A percentile compares a stretch with the other conserved stretches of the same genome.
These are phyloP conservation scores for Colletotrichum musae DNA, from an alignment of 2,329 filamentous ascomycete species.

Conservation along the genomic window DNA sequence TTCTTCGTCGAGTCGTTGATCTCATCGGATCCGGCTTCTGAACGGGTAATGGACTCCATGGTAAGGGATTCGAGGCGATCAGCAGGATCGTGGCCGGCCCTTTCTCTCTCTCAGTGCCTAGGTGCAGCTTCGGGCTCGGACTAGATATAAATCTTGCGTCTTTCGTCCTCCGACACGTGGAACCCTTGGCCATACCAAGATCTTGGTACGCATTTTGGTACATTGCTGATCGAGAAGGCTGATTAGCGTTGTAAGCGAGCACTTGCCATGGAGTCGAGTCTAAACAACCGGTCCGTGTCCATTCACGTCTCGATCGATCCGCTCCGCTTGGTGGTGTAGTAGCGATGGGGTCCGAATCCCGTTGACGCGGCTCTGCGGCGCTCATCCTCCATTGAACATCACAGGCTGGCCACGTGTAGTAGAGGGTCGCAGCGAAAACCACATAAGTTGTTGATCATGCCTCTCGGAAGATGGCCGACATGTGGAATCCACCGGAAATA, in stretches of 20 bases:
- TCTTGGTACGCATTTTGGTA: not conserved
- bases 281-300: no score
- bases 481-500: not conserved
- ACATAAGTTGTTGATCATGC: not conserved
- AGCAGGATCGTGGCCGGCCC: not conserved
- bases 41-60: constrained; percentile 17
- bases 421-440: not conserved
- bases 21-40: not conserved
- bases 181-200: not conserved
- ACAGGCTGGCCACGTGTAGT: constrained; percentile 7
- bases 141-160: not conserved
- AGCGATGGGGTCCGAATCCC: no score
- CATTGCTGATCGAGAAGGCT: not conserved
- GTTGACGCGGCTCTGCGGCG: no score
- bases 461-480: constrained; percentile 26
- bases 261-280: not conserved
- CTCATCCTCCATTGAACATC: not conserved
- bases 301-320: no score
- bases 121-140: no score
- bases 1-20: not conserved
- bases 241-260: not conserved
- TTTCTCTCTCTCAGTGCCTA: not conserved
- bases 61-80: no score
- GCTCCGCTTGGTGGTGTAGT: no score
- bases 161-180: constrained; percentile 9